These are phyloP conservation scores for Fusarium nurragi DNA, from an alignment of 2,329 filamentous ascomycete species.

Conservation along the genomic window DNA sequence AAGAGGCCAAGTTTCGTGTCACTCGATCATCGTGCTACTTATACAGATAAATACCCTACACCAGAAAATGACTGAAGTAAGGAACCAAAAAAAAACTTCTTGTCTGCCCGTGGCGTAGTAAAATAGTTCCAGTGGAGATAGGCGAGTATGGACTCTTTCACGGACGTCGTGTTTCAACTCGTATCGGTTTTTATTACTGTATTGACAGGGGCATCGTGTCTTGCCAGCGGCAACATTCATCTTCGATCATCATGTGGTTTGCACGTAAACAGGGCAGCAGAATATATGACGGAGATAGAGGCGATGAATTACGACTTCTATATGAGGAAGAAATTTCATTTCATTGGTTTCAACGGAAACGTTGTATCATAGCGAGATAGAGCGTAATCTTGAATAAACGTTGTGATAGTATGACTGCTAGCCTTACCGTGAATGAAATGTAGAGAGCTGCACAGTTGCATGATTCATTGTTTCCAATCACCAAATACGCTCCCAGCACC, in stretches of 20 bases:
- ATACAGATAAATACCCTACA: not conserved
- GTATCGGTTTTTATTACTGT: not conserved
- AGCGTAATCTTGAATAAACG: not conserved
- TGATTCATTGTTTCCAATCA: slow-evolving; percentile 30
- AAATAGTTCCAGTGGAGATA: not conserved
- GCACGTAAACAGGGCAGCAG: accelerated
- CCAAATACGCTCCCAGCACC: slow-evolving; percentile 54
- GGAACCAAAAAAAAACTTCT: not conserved
- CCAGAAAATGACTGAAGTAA: not conserved
- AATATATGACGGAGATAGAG: not conserved
- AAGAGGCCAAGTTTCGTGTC: too few relatives aligned
- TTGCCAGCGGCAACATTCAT: not conserved
- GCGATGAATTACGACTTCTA: too few relatives aligned
- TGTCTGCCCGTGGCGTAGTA: accelerated
- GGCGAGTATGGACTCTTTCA: not conserved
- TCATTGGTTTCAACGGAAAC: not conserved
- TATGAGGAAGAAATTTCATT: not conserved
- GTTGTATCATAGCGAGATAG: not conserved
- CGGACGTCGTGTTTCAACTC: not conserved
- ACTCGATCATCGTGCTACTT: too few relatives aligned
- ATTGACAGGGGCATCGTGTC: not conserved
- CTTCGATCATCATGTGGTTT: not conserved
- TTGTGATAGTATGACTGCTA: slow-evolving; percentile 3
- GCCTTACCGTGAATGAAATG: not conserved
- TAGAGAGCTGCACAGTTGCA: not conserved